Evolutionary conservation across 2,329 filamentous ascomycete species (phyloP), one percentile per base, ranked within the genome.

Genomic region (Exserohilum rostratum): DNA sequence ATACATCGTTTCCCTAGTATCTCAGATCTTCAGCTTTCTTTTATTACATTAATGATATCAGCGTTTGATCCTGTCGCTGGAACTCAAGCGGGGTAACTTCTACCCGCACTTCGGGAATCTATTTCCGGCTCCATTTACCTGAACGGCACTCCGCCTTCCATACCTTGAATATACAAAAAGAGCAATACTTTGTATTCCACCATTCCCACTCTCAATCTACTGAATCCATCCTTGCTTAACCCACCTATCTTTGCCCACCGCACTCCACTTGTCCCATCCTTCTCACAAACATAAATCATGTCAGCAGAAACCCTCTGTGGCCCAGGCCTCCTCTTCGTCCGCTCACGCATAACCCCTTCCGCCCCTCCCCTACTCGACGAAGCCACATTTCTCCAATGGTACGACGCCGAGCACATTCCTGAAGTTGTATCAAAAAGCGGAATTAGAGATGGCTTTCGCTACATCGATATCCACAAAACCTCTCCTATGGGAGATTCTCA

Each of bases 391-490:
- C 49, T 75, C 35, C 60, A 66, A 42, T 78, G 76, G 76, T 77
- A 77, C 58, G 75, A 77, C 45, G 61, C 75, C 15, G 73, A 75
- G 30, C 76, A 78, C 57, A 76, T 77, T 30, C 57, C 72, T 13
- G 74, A 77, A 50, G 69, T 77, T 20, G 53, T 76, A 5, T 50
- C 55, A 20, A 76, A 69, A 2, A 66, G 62, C 27, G 71, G 72
- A 20, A 70, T 78, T 29, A 54, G 66, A 17, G 69, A 63, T 12
- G 73, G 67, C 0, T 70, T 72, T 43, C 73, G 75, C 22, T 76
- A 66, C 52, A 56, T 69, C 5, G 61, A 74, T 45, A 61, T 64
- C 33, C 56, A 71, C 31, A 66, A 64, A 30, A 51, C 51, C 2
- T 58, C 61, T 5, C 50, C 63, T 2, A 22, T 22, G 3, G 59